Conservation (phyloP, 495 filamentous ascomycete species). For the Xylaria scruposa region DNA sequence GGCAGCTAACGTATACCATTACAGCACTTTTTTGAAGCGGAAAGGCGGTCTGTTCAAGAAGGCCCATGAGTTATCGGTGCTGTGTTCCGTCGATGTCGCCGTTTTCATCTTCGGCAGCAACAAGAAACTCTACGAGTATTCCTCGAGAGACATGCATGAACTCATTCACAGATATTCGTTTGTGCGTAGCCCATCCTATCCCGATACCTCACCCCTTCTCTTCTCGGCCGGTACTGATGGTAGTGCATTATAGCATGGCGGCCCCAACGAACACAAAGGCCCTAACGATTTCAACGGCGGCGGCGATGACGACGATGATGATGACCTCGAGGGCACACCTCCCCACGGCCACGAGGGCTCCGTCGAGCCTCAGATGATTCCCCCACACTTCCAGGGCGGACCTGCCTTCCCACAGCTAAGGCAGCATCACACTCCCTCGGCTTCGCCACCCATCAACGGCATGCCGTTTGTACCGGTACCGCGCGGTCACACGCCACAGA, state of each 20-base stretch:
- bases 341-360: slow-evolving; percentile 60
- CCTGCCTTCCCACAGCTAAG: slow-evolving; percentile 78
- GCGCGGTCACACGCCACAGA: slow-evolving; percentile 78
- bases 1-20: slow-evolving; percentile 81
- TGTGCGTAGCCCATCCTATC: slow-evolving; percentile 60
- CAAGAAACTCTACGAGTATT: slow-evolving; percentile 98
- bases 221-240: slow-evolving; percentile 39
- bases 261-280: slow-evolving; percentile 94
- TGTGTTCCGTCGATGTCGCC: slow-evolving; percentile 97
- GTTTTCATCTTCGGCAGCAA: slow-evolving; percentile 98
- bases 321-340: slow-evolving; percentile 81
- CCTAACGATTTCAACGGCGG: slow-evolving; percentile 90
- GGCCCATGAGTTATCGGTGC: slow-evolving; percentile 95
- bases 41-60: slow-evolving; percentile 99
- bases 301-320: slow-evolving; percentile 83
- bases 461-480: slow-evolving; percentile 67
- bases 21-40: slow-evolving; percentile 95
- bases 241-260: slow-evolving; percentile 71
- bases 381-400: slow-evolving; percentile 78
- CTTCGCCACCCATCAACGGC: slow-evolving; percentile 90
- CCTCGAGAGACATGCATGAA: slow-evolving; percentile 90
- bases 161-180: slow-evolving; percentile 86
- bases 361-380: slow-evolving; percentile 65
- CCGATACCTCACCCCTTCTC: slow-evolving; percentile 24
- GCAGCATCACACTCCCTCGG: slow-evolving; percentile 82